Base-by-base conservation (phyloP, 371 early-diverging fungal genomes). In the Cokeromyces recurvatus region DNA sequence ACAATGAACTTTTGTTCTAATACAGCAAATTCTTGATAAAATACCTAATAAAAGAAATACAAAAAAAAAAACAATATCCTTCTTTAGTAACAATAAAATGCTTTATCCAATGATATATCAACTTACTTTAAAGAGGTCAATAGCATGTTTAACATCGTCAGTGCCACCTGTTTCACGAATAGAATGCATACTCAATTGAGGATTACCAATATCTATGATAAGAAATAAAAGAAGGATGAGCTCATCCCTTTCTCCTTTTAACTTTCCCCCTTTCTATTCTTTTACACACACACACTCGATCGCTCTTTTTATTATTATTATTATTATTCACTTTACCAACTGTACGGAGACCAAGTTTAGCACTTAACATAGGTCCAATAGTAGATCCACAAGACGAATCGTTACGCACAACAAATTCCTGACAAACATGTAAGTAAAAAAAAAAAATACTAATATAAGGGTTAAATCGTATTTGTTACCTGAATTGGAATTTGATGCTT, bases 121-220 rank as follows among this genome's bases (percentile, higher is more conserved):
- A 4, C 56, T 51, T 76, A 74, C 85, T 54, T 71, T 62, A 54
- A 98, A 92, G 50, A 98, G 68, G 51, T 80, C 67, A 51, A 94
- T 87, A 23, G 93, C 86, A 63, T 86, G 69, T 5, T 74, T 76
- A 27, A 96, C 89, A 66, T 95, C 98, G 40, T 91, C 87, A 8
- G 85, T 78, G 11, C 97, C 98, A 54, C 88, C 85, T n/a, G 82
- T 86, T 69, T 98, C 97, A 48, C 97, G 91, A 69, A 93, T 89
- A 48, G 91, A 91, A 72, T 96, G 98, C 98, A 96, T 98, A 62
- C 87, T 86, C 38, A 95, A 62, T 68, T 95, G 94, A 32, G 97
- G 92, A 57, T 89, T 92, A 47, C 98, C 97, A 19, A 96, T 86
- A 74, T 98, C 95, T 79, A 66, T 14, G 4, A 14, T 4, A 6